These are phyloP conservation scores for Wickerhamiella nectarea DNA, from an alignment of 805 yeast species.

Conservation along the genomic window DNA sequence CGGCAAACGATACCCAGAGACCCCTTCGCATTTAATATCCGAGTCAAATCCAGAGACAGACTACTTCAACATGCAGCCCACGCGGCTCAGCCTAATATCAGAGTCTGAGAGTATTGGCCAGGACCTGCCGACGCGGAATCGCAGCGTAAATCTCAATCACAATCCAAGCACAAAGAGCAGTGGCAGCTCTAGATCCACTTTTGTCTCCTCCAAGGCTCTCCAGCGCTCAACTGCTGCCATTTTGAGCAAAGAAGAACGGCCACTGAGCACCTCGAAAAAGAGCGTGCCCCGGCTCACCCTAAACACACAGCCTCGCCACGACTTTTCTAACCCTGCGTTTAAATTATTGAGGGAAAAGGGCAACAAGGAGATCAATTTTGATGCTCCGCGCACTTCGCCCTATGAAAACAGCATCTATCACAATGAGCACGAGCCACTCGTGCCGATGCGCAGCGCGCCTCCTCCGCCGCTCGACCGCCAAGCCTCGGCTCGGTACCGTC, in stretches of 20 bases:
- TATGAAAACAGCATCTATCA: conserved; percentile 27
- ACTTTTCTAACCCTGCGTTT: conserved; percentile 5
- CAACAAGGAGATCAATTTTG: conserved; percentile 57
- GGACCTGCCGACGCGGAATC: neutral
- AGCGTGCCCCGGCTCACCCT: neutral
- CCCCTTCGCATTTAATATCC: conserved; percentile 10
- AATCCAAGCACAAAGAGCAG: neutral
- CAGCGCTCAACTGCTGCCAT: conserved; percentile 7
- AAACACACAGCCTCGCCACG: neutral
- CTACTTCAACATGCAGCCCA: conserved; percentile 9
- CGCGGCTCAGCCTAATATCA: conserved; percentile 1
- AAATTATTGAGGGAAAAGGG: conserved; percentile 1
- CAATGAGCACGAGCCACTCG: conserved; percentile 26
- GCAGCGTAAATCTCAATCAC: neutral
- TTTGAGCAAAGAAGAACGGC: neutral
- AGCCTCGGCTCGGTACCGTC: conserved; percentile 19
- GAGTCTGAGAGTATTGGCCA: conserved; percentile 18
- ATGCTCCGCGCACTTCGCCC: conserved; percentile 64
- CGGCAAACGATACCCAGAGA: conserved; percentile 9
- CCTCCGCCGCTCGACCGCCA: conserved; percentile 28
- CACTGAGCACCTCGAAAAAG: neutral
- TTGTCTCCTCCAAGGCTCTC: conserved; percentile 1
- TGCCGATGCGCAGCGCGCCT: conserved; percentile 48
- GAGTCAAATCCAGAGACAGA: conserved; percentile 5
- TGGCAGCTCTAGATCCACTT: neutral